phyloP scores from a whole-genome alignment of 495 filamentous ascomycete genomes.

The Penicillium chermesinum region DNA sequence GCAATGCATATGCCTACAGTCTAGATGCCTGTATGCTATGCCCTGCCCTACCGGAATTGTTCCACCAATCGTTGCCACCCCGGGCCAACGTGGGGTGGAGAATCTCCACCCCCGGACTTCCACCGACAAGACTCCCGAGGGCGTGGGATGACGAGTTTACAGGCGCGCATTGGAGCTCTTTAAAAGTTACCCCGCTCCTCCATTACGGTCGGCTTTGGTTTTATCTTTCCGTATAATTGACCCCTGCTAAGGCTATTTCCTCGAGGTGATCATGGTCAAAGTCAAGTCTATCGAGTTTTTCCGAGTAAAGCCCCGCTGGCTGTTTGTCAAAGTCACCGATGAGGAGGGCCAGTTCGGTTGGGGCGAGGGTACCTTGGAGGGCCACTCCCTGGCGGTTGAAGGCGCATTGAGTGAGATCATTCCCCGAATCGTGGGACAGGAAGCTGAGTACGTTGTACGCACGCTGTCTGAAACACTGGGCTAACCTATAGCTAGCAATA shows the following conservation, averaged over 20 bases:
- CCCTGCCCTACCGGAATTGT: background rate
- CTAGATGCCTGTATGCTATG: too few relatives aligned
- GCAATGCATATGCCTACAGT: too few relatives aligned
- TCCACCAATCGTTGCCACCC: slow-evolving; percentile 8
- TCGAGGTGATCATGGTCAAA: slow-evolving; percentile 50
- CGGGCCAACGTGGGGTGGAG: background rate
- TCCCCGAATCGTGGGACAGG: slow-evolving; percentile 59
- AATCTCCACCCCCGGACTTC: slow-evolving; percentile 14
- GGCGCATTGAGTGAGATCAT: slow-evolving; percentile 68
- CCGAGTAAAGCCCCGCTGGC: slow-evolving; percentile 72
- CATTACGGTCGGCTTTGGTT: background rate
- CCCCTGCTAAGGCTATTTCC: background rate
- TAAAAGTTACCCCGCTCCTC: slow-evolving; percentile 6
- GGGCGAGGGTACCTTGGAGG: slow-evolving; percentile 77
- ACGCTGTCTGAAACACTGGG: background rate
- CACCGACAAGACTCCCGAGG: slow-evolving; percentile 10
- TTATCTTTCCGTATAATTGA: background rate
- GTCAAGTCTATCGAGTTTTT: slow-evolving; percentile 74
- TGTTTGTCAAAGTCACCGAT: slow-evolving; percentile 76
- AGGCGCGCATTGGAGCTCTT: slow-evolving; percentile 1
- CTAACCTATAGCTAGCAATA: slow-evolving; percentile 35
- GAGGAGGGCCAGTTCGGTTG: slow-evolving; percentile 62
- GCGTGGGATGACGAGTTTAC: slow-evolving; percentile 17
- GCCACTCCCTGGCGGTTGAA: slow-evolving; percentile 75
- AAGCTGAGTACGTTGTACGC: slow-evolving; percentile 59